A percentile compares a stretch with the other conserved stretches of the same genome.
These are phyloP conservation scores for Trichomonascaceae sp. DNA, from an alignment of 1,139 yeast genomes.

Conservation along the genomic window DNA sequence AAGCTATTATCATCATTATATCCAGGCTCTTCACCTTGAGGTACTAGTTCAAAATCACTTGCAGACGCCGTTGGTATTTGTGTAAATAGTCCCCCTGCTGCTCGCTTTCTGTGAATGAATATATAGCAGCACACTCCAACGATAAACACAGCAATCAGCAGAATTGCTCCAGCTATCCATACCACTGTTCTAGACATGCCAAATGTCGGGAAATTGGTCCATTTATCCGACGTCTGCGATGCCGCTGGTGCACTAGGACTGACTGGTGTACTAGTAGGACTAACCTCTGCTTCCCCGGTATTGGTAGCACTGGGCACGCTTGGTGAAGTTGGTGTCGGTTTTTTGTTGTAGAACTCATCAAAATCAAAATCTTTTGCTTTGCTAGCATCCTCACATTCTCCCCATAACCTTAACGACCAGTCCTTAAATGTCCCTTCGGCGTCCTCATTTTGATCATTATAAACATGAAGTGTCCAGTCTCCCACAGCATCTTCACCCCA, in stretches of 20 bases:
- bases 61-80: conserved; percentile 19
- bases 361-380: conserved; percentile 45
- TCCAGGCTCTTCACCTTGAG: conserved; percentile 22
- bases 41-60: conserved; percentile 28
- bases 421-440: conserved; percentile 44
- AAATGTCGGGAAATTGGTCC: conserved; percentile 29
- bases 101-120: conserved; percentile 23
- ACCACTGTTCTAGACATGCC: conserved; percentile 31
- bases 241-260: conserved; percentile 12
- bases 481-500: conserved; percentile 92
- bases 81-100: conserved; percentile 14
- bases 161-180: conserved; percentile 33
- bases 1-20: conserved; percentile 14
- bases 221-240: conserved; percentile 9
- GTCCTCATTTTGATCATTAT: conserved; percentile 38
- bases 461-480: conserved; percentile 70
- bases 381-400: conserved; percentile 61
- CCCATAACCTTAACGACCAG: conserved; percentile 81
- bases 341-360: conserved; percentile 14
- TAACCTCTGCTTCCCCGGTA: conserved; percentile 7
- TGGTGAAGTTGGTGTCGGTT: conserved; percentile 9
- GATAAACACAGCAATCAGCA: conserved; percentile 29
- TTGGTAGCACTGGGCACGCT: conserved; percentile 8
- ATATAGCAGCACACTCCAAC: conserved; percentile 26
- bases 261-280: conserved; percentile 10